phyloP scores from a whole-genome alignment of 441 rosid genomes.

The Euphorbia corollata region DNA sequence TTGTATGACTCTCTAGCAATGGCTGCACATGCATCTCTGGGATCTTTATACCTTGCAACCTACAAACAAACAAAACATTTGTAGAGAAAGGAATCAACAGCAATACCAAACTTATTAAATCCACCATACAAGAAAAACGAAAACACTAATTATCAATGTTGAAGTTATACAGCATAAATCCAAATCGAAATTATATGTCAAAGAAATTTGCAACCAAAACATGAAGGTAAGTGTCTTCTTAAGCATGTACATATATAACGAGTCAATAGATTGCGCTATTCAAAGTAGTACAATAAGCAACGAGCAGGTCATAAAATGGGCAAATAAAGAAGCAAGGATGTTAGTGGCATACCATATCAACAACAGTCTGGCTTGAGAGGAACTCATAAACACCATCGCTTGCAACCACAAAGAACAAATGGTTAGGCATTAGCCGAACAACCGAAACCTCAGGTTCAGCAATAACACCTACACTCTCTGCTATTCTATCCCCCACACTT shows the following conservation, averaged over 20 bases:
- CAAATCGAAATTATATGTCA: not conserved
- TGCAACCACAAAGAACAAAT: conserved; percentile 81
- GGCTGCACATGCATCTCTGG: conserved; percentile 81
- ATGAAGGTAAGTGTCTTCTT: not conserved
- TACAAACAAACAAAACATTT: conserved; percentile 24
- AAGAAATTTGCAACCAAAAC: conserved; percentile 7
- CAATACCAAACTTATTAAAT: not conserved
- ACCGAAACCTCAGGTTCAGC: conserved; percentile 73
- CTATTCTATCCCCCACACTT: conserved; percentile 79
- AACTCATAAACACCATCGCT: conserved; percentile 97
- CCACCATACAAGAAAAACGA: not conserved
- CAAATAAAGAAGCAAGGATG: conserved; percentile 7
- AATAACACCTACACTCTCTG: conserved; percentile 77
- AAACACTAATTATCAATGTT: not conserved
- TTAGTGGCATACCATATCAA: conserved; percentile 59
- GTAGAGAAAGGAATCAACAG: conserved; percentile 11
- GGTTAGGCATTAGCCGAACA: conserved; percentile 55
- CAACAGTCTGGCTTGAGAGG: conserved; percentile 82
- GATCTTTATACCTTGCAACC: conserved; percentile 69
- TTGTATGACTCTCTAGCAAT: conserved; percentile 90
- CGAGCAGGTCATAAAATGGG: not conserved
- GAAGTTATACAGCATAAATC: not conserved
- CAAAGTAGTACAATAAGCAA: not conserved
- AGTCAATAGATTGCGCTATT: no score
- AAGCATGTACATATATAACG: not conserved